Conservation (phyloP, 306 rosid species). For the Acacia crassicarpa region DNA sequence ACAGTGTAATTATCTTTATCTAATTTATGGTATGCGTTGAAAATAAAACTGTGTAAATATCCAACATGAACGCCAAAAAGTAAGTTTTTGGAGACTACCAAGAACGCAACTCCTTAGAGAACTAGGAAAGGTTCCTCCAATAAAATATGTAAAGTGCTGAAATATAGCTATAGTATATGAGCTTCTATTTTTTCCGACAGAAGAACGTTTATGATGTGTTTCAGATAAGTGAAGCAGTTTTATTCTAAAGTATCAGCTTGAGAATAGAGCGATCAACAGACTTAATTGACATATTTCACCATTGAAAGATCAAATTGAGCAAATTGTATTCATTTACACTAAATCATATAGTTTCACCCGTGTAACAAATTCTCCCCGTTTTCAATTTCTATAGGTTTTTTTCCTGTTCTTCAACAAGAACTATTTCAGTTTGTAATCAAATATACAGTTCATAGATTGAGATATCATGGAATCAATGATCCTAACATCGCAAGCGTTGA, state of each 20-base stretch:
- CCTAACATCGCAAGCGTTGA: not conserved
- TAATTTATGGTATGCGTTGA: not conserved
- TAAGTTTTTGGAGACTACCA: not conserved
- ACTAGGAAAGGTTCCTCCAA: not conserved
- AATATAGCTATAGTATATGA: not conserved
- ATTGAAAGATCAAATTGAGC: not conserved
- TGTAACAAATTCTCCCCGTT: not conserved
- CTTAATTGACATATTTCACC: not conserved
- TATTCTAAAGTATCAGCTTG: not conserved
- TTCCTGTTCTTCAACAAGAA: not conserved
- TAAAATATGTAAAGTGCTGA: not conserved
- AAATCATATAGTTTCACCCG: not conserved
- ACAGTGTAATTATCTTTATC: not conserved
- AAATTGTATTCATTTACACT: not conserved
- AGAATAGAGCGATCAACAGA: not conserved
- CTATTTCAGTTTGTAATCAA: not conserved
- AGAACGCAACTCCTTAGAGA: not conserved
- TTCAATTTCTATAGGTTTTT: not conserved
- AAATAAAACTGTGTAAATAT: not conserved
- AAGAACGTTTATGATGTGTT: not conserved
- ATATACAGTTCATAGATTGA: not conserved
- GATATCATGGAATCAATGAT: not conserved
- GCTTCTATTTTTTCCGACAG: not conserved
- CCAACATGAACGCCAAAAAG: not conserved
- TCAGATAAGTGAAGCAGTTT: not conserved